A percentile compares a stretch with the other conserved stretches of the same genome.
Conservation (phyloP, 2,329 filamentous ascomycete genomes). For the Phialocephala sp. region DNA sequence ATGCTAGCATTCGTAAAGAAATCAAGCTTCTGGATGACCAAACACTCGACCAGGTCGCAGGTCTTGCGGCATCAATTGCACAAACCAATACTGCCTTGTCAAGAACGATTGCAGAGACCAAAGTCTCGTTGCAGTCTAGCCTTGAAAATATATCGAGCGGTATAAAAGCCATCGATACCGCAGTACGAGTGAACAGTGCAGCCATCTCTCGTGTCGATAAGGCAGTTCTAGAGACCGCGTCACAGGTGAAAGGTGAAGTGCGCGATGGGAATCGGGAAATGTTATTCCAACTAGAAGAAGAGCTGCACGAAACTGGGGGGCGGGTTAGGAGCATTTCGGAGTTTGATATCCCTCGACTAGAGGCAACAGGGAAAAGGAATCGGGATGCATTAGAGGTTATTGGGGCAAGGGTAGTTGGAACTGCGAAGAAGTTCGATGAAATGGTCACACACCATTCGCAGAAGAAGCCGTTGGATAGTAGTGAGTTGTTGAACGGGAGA, state of each 20-base stretch:
- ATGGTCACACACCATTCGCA: constrained; percentile 29
- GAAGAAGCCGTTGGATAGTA: constrained; percentile 16
- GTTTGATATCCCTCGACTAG: constrained; percentile 31
- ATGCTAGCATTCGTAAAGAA: background rate
- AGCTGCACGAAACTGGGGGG: constrained; percentile 30
- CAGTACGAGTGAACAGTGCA: constrained; percentile 32
- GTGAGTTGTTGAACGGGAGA: constrained; percentile 17
- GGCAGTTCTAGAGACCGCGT: constrained; percentile 32
- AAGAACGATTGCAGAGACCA: background rate
- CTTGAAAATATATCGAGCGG: constrained; percentile 10
- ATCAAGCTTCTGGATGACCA: constrained; percentile 9
- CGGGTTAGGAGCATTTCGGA: constrained; percentile 32
- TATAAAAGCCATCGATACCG: constrained; percentile 18
- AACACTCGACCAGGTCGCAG: background rate
- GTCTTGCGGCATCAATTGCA: background rate
- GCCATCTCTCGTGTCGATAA: constrained; percentile 35
- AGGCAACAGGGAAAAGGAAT: constrained; percentile 21
- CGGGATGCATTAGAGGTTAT: constrained; percentile 32
- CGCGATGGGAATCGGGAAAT: constrained; percentile 22
- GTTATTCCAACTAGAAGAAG: constrained; percentile 29
- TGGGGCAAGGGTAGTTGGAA: constrained; percentile 31
- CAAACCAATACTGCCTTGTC: background rate
- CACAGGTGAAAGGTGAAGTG: constrained; percentile 32
- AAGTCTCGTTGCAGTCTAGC: constrained; percentile 8
- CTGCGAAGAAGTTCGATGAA: constrained; percentile 34